phyloP scores from a whole-genome alignment of 768 basidiomycete genomes.

The Suillus brevipes region DNA sequence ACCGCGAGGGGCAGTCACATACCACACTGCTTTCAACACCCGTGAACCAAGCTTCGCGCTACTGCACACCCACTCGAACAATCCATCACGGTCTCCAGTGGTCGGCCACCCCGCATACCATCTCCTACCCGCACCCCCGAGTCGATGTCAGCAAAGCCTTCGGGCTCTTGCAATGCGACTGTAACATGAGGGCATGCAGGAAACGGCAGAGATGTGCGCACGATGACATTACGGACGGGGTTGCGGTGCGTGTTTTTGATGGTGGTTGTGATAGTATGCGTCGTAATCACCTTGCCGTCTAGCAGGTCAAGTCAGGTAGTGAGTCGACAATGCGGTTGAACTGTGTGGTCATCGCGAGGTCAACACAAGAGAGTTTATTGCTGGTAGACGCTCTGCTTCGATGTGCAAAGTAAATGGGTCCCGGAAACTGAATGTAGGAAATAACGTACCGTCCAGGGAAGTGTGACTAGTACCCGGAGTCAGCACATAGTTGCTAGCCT shows the following conservation, averaged over 20 bases:
- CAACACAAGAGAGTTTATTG: conserved; percentile 23
- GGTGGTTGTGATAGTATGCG: conserved; percentile 18
- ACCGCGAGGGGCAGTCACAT: conserved; percentile 26
- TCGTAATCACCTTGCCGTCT: conserved; percentile 15
- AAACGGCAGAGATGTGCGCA: conserved; percentile 30
- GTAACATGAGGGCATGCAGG: conserved; percentile 28
- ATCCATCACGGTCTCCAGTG: conserved; percentile 15
- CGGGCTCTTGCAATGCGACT: conserved; percentile 28
- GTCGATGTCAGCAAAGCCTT: conserved; percentile 21
- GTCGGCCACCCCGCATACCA: conserved; percentile 21
- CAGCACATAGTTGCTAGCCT: conserved; percentile 25
- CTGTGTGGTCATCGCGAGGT: conserved; percentile 16
- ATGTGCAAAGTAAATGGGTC: background rate
- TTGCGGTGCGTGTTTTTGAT: conserved; percentile 19
- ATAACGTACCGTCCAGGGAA: conserved; percentile 26
- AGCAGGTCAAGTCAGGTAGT: conserved; percentile 12
- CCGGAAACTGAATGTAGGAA: background rate
- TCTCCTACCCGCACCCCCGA: conserved; percentile 16
- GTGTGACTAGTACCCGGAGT: conserved; percentile 28
- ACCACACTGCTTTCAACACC: conserved; percentile 29
- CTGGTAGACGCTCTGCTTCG: conserved; percentile 12
- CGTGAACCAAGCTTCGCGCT: conserved; percentile 23
- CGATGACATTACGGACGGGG: conserved; percentile 16
- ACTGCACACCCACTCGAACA: conserved; percentile 32
- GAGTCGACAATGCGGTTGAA: conserved; percentile 16